Evolutionary conservation across 2,329 filamentous ascomycete species (phyloP).

Genomic region (Venturia aucupariae): DNA sequence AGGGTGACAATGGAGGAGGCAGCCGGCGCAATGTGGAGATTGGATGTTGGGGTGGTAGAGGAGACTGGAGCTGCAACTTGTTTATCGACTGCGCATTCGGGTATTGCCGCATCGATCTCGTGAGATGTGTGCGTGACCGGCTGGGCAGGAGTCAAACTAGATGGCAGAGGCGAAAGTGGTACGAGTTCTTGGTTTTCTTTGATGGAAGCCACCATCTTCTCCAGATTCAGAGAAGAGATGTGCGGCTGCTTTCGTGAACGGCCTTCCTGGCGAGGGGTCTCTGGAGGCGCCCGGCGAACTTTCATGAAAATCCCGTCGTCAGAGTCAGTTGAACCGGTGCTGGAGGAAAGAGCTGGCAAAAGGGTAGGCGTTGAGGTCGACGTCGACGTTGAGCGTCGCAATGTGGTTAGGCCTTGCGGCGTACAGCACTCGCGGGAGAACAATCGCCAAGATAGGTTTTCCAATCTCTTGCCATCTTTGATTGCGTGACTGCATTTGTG

Average conservation of each 20-base stretch:
- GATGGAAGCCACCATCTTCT: slow-evolving; percentile 90
- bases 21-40: slow-evolving; percentile 49
- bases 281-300: slow-evolving; percentile 47
- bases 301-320: slow-evolving; percentile 29
- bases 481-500: slow-evolving; percentile 90
- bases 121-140: slow-evolving; percentile 3
- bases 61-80: slow-evolving; percentile 31
- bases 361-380: slow-evolving; percentile 20
- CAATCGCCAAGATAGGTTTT: slow-evolving; percentile 91
- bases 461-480: slow-evolving; percentile 82
- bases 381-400: slow-evolving; percentile 20
- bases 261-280: slow-evolving; percentile 56
- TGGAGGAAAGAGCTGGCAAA: slow-evolving; percentile 38
- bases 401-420: slow-evolving; percentile 28
- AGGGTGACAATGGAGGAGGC: slow-evolving; percentile 45
- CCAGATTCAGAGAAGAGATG: slow-evolving; percentile 83
- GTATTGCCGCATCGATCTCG: slow-evolving; percentile 15
- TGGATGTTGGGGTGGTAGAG: slow-evolving; percentile 26
- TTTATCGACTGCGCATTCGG: slow-evolving; percentile 18
- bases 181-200: slow-evolving; percentile 68
- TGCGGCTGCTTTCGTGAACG: slow-evolving; percentile 71
- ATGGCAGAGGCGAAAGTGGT: slow-evolving; percentile 41
- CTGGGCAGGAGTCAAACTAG: slow-evolving; percentile 24
- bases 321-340: slow-evolving; percentile 37
- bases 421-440: slow-evolving; percentile 92